Evolutionary conservation across 2,329 filamentous ascomycete species (phyloP).

Genomic region (Fusarium robinianum): DNA sequence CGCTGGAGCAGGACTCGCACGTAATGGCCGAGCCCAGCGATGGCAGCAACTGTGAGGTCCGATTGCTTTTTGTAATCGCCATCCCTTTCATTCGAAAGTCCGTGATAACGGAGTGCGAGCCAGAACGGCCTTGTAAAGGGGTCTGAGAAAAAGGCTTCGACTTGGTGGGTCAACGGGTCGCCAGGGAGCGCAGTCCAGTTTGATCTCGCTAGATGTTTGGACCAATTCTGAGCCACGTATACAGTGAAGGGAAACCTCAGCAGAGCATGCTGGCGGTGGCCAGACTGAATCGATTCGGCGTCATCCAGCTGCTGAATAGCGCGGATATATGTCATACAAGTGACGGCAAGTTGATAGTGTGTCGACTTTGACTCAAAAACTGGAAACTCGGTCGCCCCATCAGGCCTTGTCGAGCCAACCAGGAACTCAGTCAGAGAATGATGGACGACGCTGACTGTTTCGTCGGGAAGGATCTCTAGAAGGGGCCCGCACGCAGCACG

Average conservation of each 20-base stretch:
- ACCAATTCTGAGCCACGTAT: constrained; percentile 20
- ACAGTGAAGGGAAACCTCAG: constrained; percentile 18
- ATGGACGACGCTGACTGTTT: constrained; percentile 24
- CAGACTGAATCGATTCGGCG: too few relatives aligned
- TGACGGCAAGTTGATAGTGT: constrained; percentile 12
- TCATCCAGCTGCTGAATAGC: neutral
- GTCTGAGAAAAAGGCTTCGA: constrained; percentile 12
- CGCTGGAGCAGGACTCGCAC: constrained; percentile 3
- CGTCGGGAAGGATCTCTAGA: constrained; percentile 20
- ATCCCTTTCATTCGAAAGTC: neutral
- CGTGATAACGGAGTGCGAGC: neutral
- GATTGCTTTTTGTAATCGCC: neutral
- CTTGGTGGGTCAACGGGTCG: constrained; percentile 1
- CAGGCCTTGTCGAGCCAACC: constrained; percentile 1
- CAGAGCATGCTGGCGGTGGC: neutral
- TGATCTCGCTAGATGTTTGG: constrained; percentile 8
- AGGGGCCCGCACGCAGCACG: constrained; percentile 14
- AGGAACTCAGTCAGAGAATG: constrained; percentile 29
- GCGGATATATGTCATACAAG: constrained; percentile 17
- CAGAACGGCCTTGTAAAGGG: constrained; percentile 1
- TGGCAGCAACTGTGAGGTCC: constrained; percentile 18
- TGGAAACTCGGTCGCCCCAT: neutral
- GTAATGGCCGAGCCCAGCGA: constrained; percentile 15
- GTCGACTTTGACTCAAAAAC: constrained; percentile 8
- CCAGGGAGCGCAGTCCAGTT: constrained; percentile 2